A percentile compares a stretch with the other conserved stretches of the same genome.
Conservation (phyloP, 176 grass and related monocot species). For the Pharus latifolius region DNA sequence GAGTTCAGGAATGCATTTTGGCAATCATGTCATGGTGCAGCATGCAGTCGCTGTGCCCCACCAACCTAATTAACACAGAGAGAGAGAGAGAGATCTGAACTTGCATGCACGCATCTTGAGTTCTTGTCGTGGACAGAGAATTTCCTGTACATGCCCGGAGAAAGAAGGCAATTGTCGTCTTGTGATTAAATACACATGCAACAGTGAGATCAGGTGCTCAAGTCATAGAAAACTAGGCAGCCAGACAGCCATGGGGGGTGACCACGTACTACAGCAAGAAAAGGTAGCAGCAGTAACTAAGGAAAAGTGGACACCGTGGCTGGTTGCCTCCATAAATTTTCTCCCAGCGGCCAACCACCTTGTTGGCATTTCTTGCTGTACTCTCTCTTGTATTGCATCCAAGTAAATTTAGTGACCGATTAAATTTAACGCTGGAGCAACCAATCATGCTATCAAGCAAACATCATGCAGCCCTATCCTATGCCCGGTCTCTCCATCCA, state of each 20-base stretch:
- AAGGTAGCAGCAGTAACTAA: not conserved
- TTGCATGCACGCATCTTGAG: not conserved
- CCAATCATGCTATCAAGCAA: too few species aligned
- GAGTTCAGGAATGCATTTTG: not conserved
- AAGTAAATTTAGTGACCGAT: conserved; percentile 6
- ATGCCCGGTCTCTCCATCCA: too few species aligned
- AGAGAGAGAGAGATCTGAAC: not conserved
- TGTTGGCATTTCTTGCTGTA: not conserved
- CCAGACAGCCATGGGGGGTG: too few species aligned
- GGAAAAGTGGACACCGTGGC: not conserved
- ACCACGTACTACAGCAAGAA: too few species aligned
- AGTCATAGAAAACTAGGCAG: too few species aligned
- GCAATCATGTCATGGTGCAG: too few species aligned
- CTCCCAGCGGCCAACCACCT: not conserved
- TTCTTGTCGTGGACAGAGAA: not conserved
- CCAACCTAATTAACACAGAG: not conserved
- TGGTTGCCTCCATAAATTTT: conserved; percentile 3
- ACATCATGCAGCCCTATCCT: too few species aligned
- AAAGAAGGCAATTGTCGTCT: not conserved
- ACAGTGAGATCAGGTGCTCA: too few species aligned
- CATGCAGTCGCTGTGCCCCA: not conserved
- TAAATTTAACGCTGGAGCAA: too few species aligned
- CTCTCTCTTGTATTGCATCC: not conserved
- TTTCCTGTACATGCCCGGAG: not conserved
- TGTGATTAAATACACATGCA: not conserved